Evolutionary conservation across 2,329 filamentous ascomycete genomes (phyloP).

Genomic region (Pseudopyrenochaeta lycopersici): DNA sequence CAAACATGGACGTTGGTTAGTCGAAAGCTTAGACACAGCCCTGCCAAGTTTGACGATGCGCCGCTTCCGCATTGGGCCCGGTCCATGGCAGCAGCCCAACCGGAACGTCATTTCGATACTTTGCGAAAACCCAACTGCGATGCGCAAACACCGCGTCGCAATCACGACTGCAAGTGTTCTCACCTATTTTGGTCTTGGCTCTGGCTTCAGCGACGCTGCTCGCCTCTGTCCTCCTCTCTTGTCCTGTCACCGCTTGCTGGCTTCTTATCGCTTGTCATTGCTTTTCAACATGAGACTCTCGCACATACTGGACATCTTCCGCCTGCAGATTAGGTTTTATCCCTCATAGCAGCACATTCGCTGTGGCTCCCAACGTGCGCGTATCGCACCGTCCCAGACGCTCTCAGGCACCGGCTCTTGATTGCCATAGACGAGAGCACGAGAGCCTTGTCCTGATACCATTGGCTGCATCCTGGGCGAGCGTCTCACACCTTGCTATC

Average conservation of each 20-base stretch:
- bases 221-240: not conserved
- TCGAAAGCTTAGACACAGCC: conserved; percentile 12
- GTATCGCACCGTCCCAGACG: conserved; percentile 33
- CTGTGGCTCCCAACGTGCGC: conserved; percentile 39
- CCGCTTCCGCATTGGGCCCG: conserved; percentile 23
- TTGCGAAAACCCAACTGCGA: not conserved
- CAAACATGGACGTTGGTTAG: too few relatives aligned
- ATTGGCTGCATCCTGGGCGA: conserved; percentile 40
- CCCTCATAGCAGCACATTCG: conserved; percentile 34
- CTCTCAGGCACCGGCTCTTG: conserved; percentile 37
- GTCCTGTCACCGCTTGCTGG: conserved; percentile 11
- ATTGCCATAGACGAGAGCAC: conserved; percentile 43
- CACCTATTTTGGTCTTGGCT: not conserved
- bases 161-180: too few relatives aligned
- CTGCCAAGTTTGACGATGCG: conserved; percentile 27
- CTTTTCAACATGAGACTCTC: conserved; percentile 30
- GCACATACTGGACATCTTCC: conserved; percentile 17
- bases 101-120: conserved; percentile 7
- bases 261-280: conserved; percentile 17
- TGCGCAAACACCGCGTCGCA: not conserved
- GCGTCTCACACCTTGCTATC: conserved; percentile 25
- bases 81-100: conserved; percentile 15
- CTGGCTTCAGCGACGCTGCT: not conserved
- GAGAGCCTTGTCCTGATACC: conserved; percentile 32
- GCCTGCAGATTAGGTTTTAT: conserved; percentile 25